These are phyloP conservation scores for Cicer bijugum DNA, from an alignment of 306 rosid species.

Conservation along the genomic window DNA sequence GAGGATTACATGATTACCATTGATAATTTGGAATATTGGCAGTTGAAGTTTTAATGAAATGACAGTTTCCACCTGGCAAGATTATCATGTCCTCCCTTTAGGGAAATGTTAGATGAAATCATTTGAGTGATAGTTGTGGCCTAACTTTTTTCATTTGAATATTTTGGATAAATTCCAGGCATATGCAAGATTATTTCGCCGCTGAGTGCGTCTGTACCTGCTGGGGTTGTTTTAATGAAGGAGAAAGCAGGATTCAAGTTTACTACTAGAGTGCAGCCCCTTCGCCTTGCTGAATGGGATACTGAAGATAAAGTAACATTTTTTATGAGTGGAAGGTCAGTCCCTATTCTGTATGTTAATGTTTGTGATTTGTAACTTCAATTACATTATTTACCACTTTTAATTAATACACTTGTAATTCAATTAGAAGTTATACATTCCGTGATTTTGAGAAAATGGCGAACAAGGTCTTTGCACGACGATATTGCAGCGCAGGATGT, in stretches of 20 bases:
- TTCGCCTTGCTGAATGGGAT: conserved; percentile 98
- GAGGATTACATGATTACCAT: conserved; percentile 14
- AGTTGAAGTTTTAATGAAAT: conserved; percentile 5
- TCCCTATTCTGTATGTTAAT: conserved; percentile 21
- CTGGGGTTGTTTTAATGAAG: conserved; percentile 91
- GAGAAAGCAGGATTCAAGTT: conserved; percentile 92
- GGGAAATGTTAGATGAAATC: conserved; percentile 8
- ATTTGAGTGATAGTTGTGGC: conserved; percentile 18
- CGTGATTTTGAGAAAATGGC: conserved; percentile 96
- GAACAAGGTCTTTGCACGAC: conserved; percentile 80
- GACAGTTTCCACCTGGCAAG: conserved; percentile 10
- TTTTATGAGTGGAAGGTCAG: conserved; percentile 95
- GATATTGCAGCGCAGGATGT: conserved; percentile 80
- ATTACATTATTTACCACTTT: not conserved
- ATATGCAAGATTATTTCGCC: conserved; percentile 95
- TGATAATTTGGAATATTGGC: conserved; percentile 27
- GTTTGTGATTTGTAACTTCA: conserved; percentile 12
- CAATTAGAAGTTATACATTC: conserved; percentile 83
- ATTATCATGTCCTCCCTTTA: conserved; percentile 15
- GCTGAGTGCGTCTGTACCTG: conserved; percentile 89
- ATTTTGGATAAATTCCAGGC: conserved; percentile 54
- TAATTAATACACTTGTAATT: conserved; percentile 47
- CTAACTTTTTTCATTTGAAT: conserved; percentile 18
- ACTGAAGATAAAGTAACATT: conserved; percentile 86
- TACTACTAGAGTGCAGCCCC: conserved; percentile 97